These are phyloP conservation scores for Ascoidea asiatica DNA, from an alignment of 805 yeast species.

Conservation along the genomic window DNA sequence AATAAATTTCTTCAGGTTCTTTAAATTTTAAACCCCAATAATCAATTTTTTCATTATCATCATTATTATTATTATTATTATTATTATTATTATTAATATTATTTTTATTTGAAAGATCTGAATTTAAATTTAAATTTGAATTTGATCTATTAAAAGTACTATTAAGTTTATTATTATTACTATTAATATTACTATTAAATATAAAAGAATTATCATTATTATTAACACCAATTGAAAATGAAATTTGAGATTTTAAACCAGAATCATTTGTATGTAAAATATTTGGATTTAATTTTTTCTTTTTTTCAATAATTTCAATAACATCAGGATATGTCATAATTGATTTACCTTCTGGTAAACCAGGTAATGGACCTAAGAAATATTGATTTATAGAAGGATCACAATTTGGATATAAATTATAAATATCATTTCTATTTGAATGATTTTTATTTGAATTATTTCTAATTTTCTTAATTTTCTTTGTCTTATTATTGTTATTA, in stretches of 20 bases:
- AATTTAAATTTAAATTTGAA: conserved; percentile 11
- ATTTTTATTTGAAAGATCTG: too few species aligned
- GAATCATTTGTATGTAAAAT: neutral
- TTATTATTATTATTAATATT: neutral
- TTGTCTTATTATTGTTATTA: neutral
- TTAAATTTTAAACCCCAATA: conserved; percentile 29
- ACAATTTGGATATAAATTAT: conserved; percentile 27
- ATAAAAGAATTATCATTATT: conserved; percentile 12
- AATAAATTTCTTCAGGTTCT: conserved; percentile 73
- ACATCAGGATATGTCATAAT: conserved; percentile 46
- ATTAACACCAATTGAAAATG: conserved; percentile 17
- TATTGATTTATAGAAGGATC: conserved; percentile 56
- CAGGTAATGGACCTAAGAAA: conserved; percentile 36
- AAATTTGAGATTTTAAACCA: conserved; percentile 8
- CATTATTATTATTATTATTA: neutral
- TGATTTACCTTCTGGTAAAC: conserved; percentile 22
- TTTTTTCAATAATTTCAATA: conserved; percentile 13
- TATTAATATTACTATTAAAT: conserved; percentile 1
- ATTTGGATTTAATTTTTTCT: neutral
- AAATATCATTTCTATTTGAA: conserved; percentile 5
- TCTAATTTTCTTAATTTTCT: neutral
- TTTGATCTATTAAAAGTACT: neutral
- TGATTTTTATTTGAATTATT: neutral
- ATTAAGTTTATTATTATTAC: conserved; percentile 1
- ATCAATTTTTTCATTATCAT: neutral